Percentiles rank a stretch among this genome's conserved stretches.
These are phyloP conservation scores for Rhynchosporium graminicola DNA, from an alignment of 2,329 filamentous ascomycete genomes.

Conservation along the genomic window DNA sequence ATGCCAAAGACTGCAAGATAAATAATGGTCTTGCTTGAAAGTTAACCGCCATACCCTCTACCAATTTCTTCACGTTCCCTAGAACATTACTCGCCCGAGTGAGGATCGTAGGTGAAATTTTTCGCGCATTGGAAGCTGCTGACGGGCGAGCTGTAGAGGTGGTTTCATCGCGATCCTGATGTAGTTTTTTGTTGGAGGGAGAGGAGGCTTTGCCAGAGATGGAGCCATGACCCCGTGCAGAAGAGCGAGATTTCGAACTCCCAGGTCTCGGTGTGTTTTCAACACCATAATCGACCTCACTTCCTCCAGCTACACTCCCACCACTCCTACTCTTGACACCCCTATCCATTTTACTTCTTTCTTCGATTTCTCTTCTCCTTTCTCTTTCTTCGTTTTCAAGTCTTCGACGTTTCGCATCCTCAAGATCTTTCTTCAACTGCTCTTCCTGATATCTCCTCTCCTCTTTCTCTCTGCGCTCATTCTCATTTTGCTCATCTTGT, in stretches of 20 bases:
- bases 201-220: constrained; percentile 37
- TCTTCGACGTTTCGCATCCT: constrained; percentile 57
- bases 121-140: constrained; percentile 22
- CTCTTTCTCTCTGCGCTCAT: constrained; percentile 62
- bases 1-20: constrained; percentile 68
- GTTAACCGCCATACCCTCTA: constrained; percentile 53
- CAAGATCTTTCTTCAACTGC: constrained; percentile 55
- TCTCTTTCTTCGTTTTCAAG: constrained; percentile 61
- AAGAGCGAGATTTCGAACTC: constrained; percentile 32
- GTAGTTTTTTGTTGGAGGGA: constrained; percentile 37
- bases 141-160: constrained; percentile 30
- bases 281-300: constrained; percentile 70
- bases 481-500: constrained; percentile 79
- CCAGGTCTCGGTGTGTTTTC: constrained; percentile 49
- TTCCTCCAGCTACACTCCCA: constrained; percentile 44
- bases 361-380: constrained; percentile 51
- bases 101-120: constrained; percentile 33
- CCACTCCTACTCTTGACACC: constrained; percentile 28
- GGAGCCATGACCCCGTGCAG: constrained; percentile 27
- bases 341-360: constrained; percentile 55
- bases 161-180: not conserved
- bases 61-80: constrained; percentile 51
- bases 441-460: constrained; percentile 59
- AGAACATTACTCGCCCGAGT: constrained; percentile 52
- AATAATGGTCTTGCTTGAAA: constrained; percentile 59